Evolutionary conservation across 2,329 filamentous ascomycete genomes (phyloP).

Genomic region (Penicillium expansum): DNA sequence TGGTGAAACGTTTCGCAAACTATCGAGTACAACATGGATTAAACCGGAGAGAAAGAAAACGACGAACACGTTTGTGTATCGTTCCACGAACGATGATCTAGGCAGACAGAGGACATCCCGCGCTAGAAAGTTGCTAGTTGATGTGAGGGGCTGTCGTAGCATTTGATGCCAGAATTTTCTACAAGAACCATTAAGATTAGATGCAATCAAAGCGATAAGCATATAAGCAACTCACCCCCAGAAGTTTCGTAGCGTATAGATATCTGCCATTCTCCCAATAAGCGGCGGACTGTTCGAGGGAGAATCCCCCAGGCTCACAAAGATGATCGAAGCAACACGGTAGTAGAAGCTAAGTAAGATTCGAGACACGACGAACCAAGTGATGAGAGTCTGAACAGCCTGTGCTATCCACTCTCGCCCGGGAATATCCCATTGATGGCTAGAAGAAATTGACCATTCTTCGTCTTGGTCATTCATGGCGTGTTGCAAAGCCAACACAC

Average conservation of each 20-base stretch:
- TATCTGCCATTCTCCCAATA: slow-evolving; percentile 25
- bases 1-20: slow-evolving; percentile 13
- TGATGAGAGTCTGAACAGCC: slow-evolving; percentile 7
- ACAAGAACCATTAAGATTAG: neutral
- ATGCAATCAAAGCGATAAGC: neutral
- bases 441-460: neutral
- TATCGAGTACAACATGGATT: slow-evolving; percentile 22
- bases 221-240: slow-evolving; percentile 26
- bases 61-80: slow-evolving; percentile 29
- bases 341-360: slow-evolving; percentile 22
- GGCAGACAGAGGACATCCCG: slow-evolving; percentile 20
- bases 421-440: slow-evolving; percentile 6
- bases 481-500: neutral
- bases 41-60: slow-evolving; percentile 31
- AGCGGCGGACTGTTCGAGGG: slow-evolving; percentile 24
- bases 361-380: slow-evolving; percentile 16
- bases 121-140: slow-evolving; percentile 20
- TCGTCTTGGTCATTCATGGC: neutral
- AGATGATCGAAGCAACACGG: slow-evolving; percentile 20
- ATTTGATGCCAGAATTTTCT: slow-evolving; percentile 34
- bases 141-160: slow-evolving; percentile 25
- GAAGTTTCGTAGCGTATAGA: slow-evolving; percentile 26
- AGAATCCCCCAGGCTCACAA: slow-evolving; percentile 15
- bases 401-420: slow-evolving; percentile 15
- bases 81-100: slow-evolving; percentile 20